Evolutionary conservation across 1,284 basidiomycete species (phyloP), one percentile per base, ranked within the genome.

Genomic region (Pseudozyma sp.): DNA sequence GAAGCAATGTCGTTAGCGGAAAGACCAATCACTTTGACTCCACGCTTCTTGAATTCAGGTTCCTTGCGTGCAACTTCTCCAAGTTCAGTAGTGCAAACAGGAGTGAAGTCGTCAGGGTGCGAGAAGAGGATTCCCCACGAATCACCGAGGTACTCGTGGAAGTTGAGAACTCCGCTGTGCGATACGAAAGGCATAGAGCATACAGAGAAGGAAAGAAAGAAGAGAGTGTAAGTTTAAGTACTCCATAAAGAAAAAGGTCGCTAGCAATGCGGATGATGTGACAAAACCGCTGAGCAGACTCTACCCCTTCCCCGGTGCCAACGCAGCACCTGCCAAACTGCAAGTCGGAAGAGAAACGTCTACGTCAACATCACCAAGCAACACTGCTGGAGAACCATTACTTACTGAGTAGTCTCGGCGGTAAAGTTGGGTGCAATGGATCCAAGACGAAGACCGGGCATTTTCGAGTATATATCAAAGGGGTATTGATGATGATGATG

Each of bases 131-230:
- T 80, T 2, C 72, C 92, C 96, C 97, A 99, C 38, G 91, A 92
- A 83, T 91, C 87, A 50, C 91, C 92, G 81, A 94, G 90, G 90
- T 91, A 98, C 47, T 97, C 91, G 86, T 97, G 94, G 89, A 97
- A 97, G 82, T 90, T 69, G 60, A 85, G 68, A 7, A 61, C 59
- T 35, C 83, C 83, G 19, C 76, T 79, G 60, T 14, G 31, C 16
- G 36, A 21, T 21, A 25, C 11, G 19, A 21, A 25, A 25, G n/a
- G n/a, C 49, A 35, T 18, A 56, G 25, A 10, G 19, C 25, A 31
- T 31, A 25, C 16, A 42, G 9, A 14, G 25, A 21, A 13, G 16
- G 18, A 16, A 35, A 18, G 14, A 10, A 42, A 34, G 14, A 19
- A 38, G 12, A 19, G 18, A 18, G 13, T 31, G 49, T 43, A 10